Base-by-base conservation (phyloP, 2,329 filamentous ascomycete genomes). In the Helminthosporium solani region DNA sequence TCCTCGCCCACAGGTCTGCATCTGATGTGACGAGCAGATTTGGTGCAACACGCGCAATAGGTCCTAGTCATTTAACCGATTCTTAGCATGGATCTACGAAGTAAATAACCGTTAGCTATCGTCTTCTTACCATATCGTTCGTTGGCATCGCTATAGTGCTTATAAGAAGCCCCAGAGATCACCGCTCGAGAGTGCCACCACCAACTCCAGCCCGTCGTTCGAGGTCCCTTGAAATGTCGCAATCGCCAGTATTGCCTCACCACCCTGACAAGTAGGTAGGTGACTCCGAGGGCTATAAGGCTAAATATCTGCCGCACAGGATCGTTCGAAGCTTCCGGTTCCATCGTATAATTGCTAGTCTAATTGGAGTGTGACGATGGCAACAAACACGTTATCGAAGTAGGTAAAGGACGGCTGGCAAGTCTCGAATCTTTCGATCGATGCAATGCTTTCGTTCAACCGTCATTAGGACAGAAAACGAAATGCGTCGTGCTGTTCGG, bases 11-110 rank as follows among this genome's bases (percentile, higher is more conserved):
- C 6, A 79, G 62, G 23, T 78, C 75, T 0, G 77, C 69, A 31
- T 76, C 76, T 6, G 73, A 74, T 0, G 77, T 79, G 44, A 78
- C 58, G 35, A 80, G 65, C 41, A 78, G 59, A 19, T 74, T 77
- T 2, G 78, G 77, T 0, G 74, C 72, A n/a, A 76, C 67, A 25
- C 77, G 47, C 57, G 72, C 73, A 44, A 75, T 68, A 12, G 70
- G 63, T 18, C 71, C 72, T 73, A 33, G 27, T 16, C 43, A 25
- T 35, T 25, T 11, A 20, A 35, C 19, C 31, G 6, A 31, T 30
- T 19, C 19, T 28, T 4, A 39, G 11, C 41, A 40, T 14, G 19
- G n/a, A 23, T 23, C 18, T 42, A n/a, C n/a, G 8, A 18, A 23
- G 28, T 2, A 1, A n/a, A 12, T 14, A 11, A 27, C 3, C 23